phyloP scores from a whole-genome alignment of 2,329 filamentous ascomycete species.

The Lecanicillium sp. region DNA sequence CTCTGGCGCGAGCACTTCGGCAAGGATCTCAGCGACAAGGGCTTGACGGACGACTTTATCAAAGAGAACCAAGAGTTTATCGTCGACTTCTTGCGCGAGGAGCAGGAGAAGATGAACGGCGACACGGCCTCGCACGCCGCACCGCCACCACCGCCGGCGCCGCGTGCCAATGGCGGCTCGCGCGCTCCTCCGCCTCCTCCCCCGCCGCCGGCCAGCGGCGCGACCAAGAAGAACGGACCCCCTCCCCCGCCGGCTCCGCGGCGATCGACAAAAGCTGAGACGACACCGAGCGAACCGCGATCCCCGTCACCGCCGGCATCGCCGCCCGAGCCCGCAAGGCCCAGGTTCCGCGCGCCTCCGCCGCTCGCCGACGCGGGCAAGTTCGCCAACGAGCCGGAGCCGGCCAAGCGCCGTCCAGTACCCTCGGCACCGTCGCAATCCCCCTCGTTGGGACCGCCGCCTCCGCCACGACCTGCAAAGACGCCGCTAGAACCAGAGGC shows the following conservation, averaged over 20 bases:
- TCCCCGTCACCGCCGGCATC: conserved; percentile 51
- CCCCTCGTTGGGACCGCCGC: conserved; percentile 27
- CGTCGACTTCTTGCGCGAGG: conserved; percentile 55
- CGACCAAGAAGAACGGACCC: conserved; percentile 34
- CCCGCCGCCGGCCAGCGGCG: conserved; percentile 18
- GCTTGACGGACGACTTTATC: conserved; percentile 60
- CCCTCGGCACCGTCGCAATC: conserved; percentile 22
- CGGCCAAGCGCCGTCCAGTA: conserved; percentile 20
- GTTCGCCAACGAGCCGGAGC: conserved; percentile 55
- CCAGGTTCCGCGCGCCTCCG: conserved; percentile 77
- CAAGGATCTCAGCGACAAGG: conserved; percentile 56
- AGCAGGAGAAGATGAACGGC: conserved; percentile 38
- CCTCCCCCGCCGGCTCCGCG: conserved; percentile 55
- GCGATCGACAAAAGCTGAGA: conserved; percentile 48
- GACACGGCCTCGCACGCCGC: conserved; percentile 15
- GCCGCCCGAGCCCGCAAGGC: conserved; percentile 31
- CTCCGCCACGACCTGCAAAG: conserved; percentile 52
- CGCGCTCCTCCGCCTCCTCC: conserved; percentile 33
- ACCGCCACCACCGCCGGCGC: conserved; percentile 23
- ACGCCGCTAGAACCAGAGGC: conserved; percentile 59
- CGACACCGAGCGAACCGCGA: conserved; percentile 62
- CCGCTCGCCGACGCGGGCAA: conserved; percentile 86
- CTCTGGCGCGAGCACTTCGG: conserved; percentile 61
- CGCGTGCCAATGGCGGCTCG: conserved; percentile 27
- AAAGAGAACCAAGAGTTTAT: conserved; percentile 64